Percentiles rank a stretch among this genome's conserved stretches.
Conservation (phyloP, 805 yeast species). For the Nakazawaea siamensis region DNA sequence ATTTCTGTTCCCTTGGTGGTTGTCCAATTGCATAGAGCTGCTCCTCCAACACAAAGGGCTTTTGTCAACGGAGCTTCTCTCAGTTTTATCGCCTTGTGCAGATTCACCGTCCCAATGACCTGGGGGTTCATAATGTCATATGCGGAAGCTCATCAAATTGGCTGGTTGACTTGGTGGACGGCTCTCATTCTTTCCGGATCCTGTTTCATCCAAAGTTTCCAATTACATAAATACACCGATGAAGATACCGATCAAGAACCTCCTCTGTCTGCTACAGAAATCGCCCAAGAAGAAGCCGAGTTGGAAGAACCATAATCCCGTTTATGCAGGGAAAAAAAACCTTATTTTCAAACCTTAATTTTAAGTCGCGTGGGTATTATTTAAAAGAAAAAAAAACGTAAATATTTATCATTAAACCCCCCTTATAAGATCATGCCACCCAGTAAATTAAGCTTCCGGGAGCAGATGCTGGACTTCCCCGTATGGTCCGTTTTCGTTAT, state of each 20-base stretch:
- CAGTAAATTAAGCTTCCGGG: neutral
- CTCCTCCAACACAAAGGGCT: conserved; percentile 46
- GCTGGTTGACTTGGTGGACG: conserved; percentile 11
- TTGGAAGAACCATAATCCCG: neutral
- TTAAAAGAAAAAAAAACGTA: too few relatives aligned
- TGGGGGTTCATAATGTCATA: conserved; percentile 33
- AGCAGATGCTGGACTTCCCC: conserved; percentile 36
- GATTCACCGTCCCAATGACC: conserved; percentile 46
- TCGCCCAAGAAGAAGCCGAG: conserved; percentile 5
- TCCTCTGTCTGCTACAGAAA: neutral
- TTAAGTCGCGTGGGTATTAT: too few relatives aligned
- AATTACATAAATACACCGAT: conserved; percentile 1
- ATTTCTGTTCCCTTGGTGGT: conserved; percentile 35
- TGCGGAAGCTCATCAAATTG: conserved; percentile 1
- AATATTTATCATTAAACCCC: neutral
- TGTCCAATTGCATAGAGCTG: conserved; percentile 44
- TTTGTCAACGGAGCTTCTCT: conserved; percentile 51
- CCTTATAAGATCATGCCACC: neutral
- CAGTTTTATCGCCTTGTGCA: conserved; percentile 41
- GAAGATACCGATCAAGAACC: neutral
- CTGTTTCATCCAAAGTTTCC: conserved; percentile 1
- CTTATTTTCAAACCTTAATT: too few relatives aligned
- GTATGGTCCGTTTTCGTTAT: conserved; percentile 35
- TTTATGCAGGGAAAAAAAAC: too few relatives aligned
- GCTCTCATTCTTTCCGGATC: neutral